Conservation (phyloP, 2,329 filamentous ascomycete genomes). For the Daldinia eschscholtzii region DNA sequence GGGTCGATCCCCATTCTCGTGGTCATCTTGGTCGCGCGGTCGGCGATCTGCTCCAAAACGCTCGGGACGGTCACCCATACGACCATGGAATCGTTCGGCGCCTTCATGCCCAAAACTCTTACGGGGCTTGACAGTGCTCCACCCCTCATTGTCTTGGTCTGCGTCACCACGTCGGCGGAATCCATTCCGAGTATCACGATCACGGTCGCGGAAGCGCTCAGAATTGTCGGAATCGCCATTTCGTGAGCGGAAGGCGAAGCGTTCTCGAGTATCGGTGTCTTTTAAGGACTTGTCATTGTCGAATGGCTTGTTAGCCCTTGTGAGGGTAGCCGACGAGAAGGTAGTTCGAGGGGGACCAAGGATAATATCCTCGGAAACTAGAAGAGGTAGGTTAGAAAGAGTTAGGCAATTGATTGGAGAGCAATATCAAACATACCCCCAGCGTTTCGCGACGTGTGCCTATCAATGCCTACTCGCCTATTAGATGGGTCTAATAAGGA, state of each 20-base stretch:
- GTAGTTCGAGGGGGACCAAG: conserved; percentile 86
- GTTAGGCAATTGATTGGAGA: conserved; percentile 37
- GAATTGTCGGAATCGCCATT: conserved; percentile 62
- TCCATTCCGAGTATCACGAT: conserved; percentile 58
- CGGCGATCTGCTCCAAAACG: conserved; percentile 57
- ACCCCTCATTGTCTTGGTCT: conserved; percentile 76
- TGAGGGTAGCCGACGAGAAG: conserved; percentile 81
- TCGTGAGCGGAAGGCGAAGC: conserved; percentile 70
- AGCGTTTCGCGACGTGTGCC: conserved; percentile 68
- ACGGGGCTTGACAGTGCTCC: conserved; percentile 79
- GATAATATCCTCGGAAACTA: conserved; percentile 83
- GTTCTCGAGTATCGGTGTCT: conserved; percentile 66
- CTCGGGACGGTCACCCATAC: conserved; percentile 68
- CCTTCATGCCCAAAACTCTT: conserved; percentile 81
- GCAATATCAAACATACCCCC: conserved; percentile 61
- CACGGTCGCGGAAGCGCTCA: conserved; percentile 54
- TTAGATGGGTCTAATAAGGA: conserved; percentile 63
- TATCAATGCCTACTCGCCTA: conserved; percentile 65
- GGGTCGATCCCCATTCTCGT: conserved; percentile 68
- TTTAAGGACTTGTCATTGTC: conserved; percentile 68
- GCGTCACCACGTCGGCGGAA: conserved; percentile 67
- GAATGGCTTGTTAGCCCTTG: conserved; percentile 61
- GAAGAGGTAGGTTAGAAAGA: conserved; percentile 49
- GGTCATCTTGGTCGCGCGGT: conserved; percentile 59
- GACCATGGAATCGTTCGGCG: conserved; percentile 76